Evolutionary conservation across 768 basidiomycete genomes (phyloP), one percentile per base, ranked within the genome.

Genomic region (Lactarius sanguifluus): DNA sequence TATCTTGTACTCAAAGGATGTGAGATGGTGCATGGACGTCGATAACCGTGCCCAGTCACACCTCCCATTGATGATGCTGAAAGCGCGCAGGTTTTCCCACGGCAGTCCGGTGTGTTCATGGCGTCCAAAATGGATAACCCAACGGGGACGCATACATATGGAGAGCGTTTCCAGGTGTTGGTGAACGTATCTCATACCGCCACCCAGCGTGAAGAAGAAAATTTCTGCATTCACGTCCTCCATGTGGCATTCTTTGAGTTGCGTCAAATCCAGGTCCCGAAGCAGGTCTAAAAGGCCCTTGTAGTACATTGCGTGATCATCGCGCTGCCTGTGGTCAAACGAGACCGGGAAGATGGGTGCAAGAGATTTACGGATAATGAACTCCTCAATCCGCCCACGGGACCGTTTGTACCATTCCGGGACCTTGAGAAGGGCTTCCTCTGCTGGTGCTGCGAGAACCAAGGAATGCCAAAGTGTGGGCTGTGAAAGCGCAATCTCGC

Each of bases 381-480:
- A 50, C 28, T 68, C 62, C 41, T 65, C 41, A 13, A 92, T 81
- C 32, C 75, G 75, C 2, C 83, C 82, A 50, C 77, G 76, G 25
- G 89, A 84, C 32, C 85, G 84, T 59, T 81, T 74, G 54, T 82
- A 75, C 90, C 90, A 92, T 20, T 80, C 62, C 56, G 79, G 79
- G 10, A 80, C 78, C 72, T 91, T 92, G 52, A 75, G 76, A 3
- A 75, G 73, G 0, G 88, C 84, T 32, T 77, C 77, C 40, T 74
- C 77, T 30, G 75, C 72, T 13, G 82, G 79, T 43, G 40, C 62
- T 6, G 25, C 25, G 8, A 93, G 77, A 12, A 85, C 77, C 30
- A 93, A 81, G 0, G 78, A 83, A 25, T 75, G 72, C 91, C 91
- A 93, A 4, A 90, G 79, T 20, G 72, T 68, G 3, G 89, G 85